These are phyloP conservation scores for Xerocomellus dryophilus DNA, from an alignment of 768 basidiomycete genomes.

Conservation along the genomic window DNA sequence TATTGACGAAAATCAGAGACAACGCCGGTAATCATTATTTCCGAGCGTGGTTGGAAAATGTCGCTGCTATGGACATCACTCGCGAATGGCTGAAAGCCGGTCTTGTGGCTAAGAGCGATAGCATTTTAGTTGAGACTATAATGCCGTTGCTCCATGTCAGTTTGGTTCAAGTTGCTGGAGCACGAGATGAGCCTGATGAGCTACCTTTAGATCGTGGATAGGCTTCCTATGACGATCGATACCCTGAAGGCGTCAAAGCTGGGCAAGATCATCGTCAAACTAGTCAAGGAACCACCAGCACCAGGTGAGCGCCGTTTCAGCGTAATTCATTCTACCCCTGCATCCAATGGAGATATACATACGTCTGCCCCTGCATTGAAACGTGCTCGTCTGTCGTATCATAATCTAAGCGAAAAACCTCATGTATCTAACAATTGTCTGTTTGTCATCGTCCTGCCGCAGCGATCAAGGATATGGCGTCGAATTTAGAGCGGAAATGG, in stretches of 20 bases:
- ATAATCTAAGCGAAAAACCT: constrained; percentile 32
- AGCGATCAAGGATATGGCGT: constrained; percentile 94
- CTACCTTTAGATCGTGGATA: constrained; percentile 64
- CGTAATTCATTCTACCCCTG: constrained; percentile 15
- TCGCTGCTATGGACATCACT: constrained; percentile 68
- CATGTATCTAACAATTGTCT: constrained; percentile 68
- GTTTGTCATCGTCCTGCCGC: constrained; percentile 41
- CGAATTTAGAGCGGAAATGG: constrained; percentile 84
- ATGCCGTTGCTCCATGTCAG: constrained; percentile 88
- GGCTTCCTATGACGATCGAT: constrained; percentile 71
- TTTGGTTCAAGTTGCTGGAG: constrained; percentile 23
- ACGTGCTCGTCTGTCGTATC: constrained; percentile 32
- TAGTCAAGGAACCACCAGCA: constrained; percentile 71
- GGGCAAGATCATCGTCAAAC: constrained; percentile 74
- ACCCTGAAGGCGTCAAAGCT: constrained; percentile 68
- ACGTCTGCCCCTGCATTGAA: constrained; percentile 27
- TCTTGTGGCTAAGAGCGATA: constrained; percentile 53
- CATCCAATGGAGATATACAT: constrained; percentile 31
- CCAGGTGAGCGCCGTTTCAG: constrained; percentile 63
- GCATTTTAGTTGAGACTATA: constrained; percentile 62
- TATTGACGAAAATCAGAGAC: constrained; percentile 78
- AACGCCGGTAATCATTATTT: constrained; percentile 85
- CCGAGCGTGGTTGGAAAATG: constrained; percentile 82
- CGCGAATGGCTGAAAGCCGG: constrained; percentile 80
- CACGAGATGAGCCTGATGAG: constrained; percentile 18